These are phyloP conservation scores for Huiozyma sinensis DNA, from an alignment of 805 yeast species.

Conservation along the genomic window DNA sequence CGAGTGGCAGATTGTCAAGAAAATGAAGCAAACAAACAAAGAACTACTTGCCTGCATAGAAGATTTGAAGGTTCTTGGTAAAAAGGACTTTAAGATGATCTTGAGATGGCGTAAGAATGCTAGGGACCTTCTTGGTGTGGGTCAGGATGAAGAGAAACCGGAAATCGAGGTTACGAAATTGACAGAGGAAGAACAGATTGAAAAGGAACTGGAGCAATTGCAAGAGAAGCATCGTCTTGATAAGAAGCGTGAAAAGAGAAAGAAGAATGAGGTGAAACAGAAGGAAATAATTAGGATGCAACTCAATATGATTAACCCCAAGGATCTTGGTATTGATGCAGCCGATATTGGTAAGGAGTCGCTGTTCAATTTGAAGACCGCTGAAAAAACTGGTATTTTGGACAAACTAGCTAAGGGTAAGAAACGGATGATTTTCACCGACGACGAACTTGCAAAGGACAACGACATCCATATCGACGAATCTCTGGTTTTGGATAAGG, in stretches of 20 bases:
- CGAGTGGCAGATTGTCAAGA: conserved; percentile 62
- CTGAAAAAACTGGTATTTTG: conserved; percentile 77
- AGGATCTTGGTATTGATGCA: conserved; percentile 89
- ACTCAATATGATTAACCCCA: conserved; percentile 90
- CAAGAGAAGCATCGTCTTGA: conserved; percentile 60
- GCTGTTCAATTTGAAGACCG: conserved; percentile 71
- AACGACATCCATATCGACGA: conserved; percentile 49
- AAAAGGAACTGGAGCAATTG: conserved; percentile 68
- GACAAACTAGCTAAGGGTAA: conserved; percentile 69
- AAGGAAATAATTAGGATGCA: conserved; percentile 86
- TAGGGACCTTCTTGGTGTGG: conserved; percentile 63
- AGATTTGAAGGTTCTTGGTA: conserved; percentile 90
- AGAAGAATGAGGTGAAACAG: conserved; percentile 70
- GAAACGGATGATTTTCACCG: conserved; percentile 46
- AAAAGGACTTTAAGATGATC: conserved; percentile 78
- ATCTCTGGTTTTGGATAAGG: conserved; percentile 26
- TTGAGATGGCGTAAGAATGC: conserved; percentile 85
- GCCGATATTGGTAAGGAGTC: conserved; percentile 69
- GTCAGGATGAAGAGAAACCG: conserved; percentile 37
- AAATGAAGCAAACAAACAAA: conserved; percentile 63
- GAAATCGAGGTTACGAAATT: conserved; percentile 58
- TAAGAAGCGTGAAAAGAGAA: conserved; percentile 71
- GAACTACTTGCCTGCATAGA: conserved; percentile 77
- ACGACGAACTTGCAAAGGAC: conserved; percentile 43
- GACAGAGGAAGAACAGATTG: conserved; percentile 84